These are phyloP conservation scores for Stemphylium vesicarium DNA, from an alignment of 2,329 filamentous ascomycete species.

Conservation along the genomic window DNA sequence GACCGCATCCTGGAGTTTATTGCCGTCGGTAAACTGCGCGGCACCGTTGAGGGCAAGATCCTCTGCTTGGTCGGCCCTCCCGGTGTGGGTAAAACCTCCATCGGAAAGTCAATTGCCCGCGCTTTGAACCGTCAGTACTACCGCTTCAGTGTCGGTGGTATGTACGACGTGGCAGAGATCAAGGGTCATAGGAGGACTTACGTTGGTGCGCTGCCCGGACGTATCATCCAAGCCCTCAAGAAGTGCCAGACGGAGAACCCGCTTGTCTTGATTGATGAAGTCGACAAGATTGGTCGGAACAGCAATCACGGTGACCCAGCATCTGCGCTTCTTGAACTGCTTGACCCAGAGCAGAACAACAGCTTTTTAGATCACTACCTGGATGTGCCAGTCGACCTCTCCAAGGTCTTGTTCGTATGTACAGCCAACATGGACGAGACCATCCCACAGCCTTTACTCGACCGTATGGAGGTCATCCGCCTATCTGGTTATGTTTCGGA, in stretches of 20 bases:
- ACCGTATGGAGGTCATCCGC: conserved; percentile 97
- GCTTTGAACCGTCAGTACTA: conserved; percentile 97
- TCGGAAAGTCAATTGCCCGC: conserved; percentile 95
- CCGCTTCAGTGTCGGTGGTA: conserved; percentile 93
- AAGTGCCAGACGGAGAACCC: conserved; percentile 99
- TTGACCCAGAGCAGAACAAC: conserved; percentile 96
- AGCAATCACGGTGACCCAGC: conserved; percentile 91
- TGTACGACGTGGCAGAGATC: conserved; percentile 98
- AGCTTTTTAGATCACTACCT: conserved; percentile 99
- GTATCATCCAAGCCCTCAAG: conserved; percentile 97
- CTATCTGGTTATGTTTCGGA: conserved; percentile 96
- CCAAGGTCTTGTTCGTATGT: conserved; percentile 97
- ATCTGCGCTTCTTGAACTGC: conserved; percentile 87
- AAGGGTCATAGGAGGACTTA: conserved; percentile 97
- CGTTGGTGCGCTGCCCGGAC: conserved; percentile 90
- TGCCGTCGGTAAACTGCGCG: conserved; percentile 93
- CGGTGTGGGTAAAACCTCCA: conserved; percentile 97
- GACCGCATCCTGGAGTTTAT: conserved; percentile 98
- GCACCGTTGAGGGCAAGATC: conserved; percentile 98
- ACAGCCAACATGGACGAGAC: conserved; percentile 99
- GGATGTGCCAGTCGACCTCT: conserved; percentile 96
- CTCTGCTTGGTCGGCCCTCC: conserved; percentile 96
- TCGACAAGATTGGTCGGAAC: conserved; percentile 96
- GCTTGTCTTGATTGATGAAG: conserved; percentile 92
- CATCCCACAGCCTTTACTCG: conserved; percentile 89